Base-by-base conservation (phyloP, 352 stramenopile species). In the Globisporangium sylvaticum region DNA sequence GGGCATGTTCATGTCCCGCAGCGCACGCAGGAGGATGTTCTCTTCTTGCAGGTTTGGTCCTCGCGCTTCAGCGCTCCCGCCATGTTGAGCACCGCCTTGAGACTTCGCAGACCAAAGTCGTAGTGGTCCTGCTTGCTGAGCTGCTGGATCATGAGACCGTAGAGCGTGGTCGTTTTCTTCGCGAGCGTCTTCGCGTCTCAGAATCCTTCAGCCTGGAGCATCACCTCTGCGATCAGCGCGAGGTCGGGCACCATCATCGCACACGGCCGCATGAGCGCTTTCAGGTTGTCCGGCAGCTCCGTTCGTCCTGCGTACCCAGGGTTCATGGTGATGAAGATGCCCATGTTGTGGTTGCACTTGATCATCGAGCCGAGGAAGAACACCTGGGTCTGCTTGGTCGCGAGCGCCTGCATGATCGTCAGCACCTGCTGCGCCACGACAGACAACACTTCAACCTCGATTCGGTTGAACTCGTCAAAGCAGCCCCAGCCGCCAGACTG, bases 391-490 rank as follows among this genome's bases (percentile, higher is more conserved):
- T 91, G 80, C 54, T 92, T 89, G 54, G 83, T 73, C 34, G 85
- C 89, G 5, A 96, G 76, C 22, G 90, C 90, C 62, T 96, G 86
- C 81, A 96, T 92, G 68, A 97, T 97, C 6, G 87, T 96, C 42
- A 97, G 63, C 46, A 97, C 88, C 60, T 97, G 90, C 57, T 97
- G 93, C 22, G 94, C 94, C 3, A 98, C 91, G 25, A 98, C 94
- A 7, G 92, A 98, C 4, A 98, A 70, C 54, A 98, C 94, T 66
- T 98, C 94, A 34, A 98, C 97, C 69, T 98, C 94, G 61, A 98
- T 98, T n/a, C 94, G 90, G 65, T 98, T 98, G 70, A 98, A 98
- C 69, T 98, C 94, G 74, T 98, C 94, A 54, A 98, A 98, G 67
- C 94, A 98, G 6, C 91, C 92, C 94, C 94, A 98, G 31, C 86